phyloP scores from a whole-genome alignment of 257 asterid species.

The Haberlea rhodopensis region DNA sequence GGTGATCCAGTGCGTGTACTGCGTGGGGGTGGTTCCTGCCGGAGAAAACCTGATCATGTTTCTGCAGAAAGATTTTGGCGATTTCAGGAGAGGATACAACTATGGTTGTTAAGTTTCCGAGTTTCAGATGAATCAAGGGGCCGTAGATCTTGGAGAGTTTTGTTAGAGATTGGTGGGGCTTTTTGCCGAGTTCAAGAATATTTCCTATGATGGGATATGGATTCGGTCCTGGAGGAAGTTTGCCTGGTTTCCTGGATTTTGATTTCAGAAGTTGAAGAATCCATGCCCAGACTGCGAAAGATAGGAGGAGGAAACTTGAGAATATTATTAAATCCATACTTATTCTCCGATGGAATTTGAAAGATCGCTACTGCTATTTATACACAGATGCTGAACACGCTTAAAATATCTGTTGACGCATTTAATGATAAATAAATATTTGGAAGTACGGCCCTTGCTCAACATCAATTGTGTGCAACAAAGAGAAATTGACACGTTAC shows the following conservation, averaged over 20 bases:
- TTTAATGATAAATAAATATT: too few relatives aligned
- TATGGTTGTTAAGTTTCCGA: constrained; percentile 19
- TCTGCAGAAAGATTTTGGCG: constrained; percentile 23
- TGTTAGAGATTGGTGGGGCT: constrained; percentile 24
- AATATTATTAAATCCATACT: too few relatives aligned
- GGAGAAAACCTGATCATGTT: constrained; percentile 20
- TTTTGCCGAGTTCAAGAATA: constrained; percentile 20
- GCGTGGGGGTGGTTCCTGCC: constrained; percentile 2
- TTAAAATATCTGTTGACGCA: too few relatives aligned
- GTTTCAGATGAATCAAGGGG: constrained; percentile 28
- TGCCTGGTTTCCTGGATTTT: background rate
- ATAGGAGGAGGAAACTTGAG: background rate
- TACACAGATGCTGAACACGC: too few relatives aligned
- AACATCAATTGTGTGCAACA: too few relatives aligned
- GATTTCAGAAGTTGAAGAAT: background rate
- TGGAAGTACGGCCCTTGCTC: too few relatives aligned
- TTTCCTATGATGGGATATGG: constrained; percentile 29
- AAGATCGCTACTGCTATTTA: too few relatives aligned
- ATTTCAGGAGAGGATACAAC: constrained; percentile 23
- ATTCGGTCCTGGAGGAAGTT: constrained; percentile 23
- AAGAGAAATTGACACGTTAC: too few relatives aligned
- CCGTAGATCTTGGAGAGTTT: constrained; percentile 30
- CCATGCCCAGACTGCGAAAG: background rate
- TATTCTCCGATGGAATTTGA: too few relatives aligned
- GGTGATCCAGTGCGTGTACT: background rate